Base-by-base conservation (phyloP, 2,329 filamentous ascomycete species). In the Talaromyces sp. region DNA sequence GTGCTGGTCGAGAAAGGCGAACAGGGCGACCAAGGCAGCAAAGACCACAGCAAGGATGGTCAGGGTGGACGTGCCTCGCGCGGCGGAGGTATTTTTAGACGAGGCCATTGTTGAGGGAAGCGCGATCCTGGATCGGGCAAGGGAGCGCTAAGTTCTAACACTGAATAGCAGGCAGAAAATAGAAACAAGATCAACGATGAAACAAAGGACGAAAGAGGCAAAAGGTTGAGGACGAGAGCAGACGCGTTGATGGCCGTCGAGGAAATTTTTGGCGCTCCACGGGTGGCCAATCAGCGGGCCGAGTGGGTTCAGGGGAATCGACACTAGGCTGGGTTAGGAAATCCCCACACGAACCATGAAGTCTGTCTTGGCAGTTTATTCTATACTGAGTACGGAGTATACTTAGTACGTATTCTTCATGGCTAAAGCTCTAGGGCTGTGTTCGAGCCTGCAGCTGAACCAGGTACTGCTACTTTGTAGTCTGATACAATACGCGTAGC, bases 1-100 rank as follows among this genome's bases (percentile, higher is more conserved):
- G 54, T 73, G 73, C 63, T 73, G 68, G 59, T 76, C 69, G 59
- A 75, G 66, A 64, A 68, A 75, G 64, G 62, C 68, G 68, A 75
- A 75, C 52, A 75, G 59, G 52, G 71, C 72, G 41, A 72, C 68
- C 59, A 75, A 70, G 17, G 73, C 65, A 27, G 73, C 73, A 56
- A 76, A 65, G 60, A 75, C 65, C 57, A 72, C 62, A 50, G 73
- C 69, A 19, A 74, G 62, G 64, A 74, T 60, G 58, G 67, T 72
- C 56, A 75, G 63, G 35, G 58, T 65, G 11, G 58, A 60, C 19
- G 50, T 54, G 53, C 61, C 61, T 43, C 60, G 60, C 35, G 60
- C 24, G 35, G 56, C 55, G 54, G 52, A 35, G 29, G 41, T 19
- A 26, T 59, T 41, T 51, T 59, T 56, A 38, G 56, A 55, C 38